Percentiles rank a stretch among this genome's conserved stretches.
These are phyloP conservation scores for Stygiomarasmius scandens DNA, from an alignment of 1,284 basidiomycete genomes.

Conservation along the genomic window DNA sequence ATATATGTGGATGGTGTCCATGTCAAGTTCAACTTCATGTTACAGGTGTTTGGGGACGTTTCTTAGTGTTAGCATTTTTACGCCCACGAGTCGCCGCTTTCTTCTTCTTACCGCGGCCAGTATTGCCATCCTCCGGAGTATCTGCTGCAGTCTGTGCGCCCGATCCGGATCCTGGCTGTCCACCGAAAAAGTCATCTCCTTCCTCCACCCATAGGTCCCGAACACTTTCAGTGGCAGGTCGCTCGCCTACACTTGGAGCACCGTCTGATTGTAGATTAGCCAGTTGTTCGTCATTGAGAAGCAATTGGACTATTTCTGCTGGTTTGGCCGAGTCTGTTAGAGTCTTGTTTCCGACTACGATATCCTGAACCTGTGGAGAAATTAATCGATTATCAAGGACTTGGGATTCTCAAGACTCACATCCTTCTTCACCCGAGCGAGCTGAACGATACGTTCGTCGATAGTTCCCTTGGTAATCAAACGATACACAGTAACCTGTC, in stretches of 20 bases:
- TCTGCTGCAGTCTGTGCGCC: conserved; percentile 20
- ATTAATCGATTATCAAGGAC: not conserved
- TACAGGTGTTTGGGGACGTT: conserved; percentile 16
- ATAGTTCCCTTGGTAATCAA: conserved; percentile 97
- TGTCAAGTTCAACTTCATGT: not conserved
- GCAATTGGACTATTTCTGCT: conserved; percentile 94
- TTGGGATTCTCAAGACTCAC: conserved; percentile 46
- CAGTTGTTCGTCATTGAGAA: conserved; percentile 93
- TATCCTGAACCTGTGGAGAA: conserved; percentile 86
- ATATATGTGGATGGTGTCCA: not conserved
- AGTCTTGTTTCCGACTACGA: conserved; percentile 97
- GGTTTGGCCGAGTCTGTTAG: conserved; percentile 92
- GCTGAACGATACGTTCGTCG: conserved; percentile 96
- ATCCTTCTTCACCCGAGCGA: conserved; percentile 95
- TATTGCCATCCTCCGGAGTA: conserved; percentile 38
- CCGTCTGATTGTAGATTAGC: conserved; percentile 58
- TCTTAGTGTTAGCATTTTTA: conserved; percentile 43
- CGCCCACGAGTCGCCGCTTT: conserved; percentile 44
- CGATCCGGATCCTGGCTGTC: conserved; percentile 40
- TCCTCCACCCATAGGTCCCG: conserved; percentile 82
- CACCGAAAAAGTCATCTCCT: conserved; percentile 77
- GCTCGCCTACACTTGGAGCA: conserved; percentile 36
- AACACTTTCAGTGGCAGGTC: conserved; percentile 40
- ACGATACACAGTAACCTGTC: conserved; percentile 98
- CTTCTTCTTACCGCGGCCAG: conserved; percentile 42